Evolutionary conservation across 2,329 filamentous ascomycete species (phyloP).

Genomic region (Cephalotrichum gorgonifer): DNA sequence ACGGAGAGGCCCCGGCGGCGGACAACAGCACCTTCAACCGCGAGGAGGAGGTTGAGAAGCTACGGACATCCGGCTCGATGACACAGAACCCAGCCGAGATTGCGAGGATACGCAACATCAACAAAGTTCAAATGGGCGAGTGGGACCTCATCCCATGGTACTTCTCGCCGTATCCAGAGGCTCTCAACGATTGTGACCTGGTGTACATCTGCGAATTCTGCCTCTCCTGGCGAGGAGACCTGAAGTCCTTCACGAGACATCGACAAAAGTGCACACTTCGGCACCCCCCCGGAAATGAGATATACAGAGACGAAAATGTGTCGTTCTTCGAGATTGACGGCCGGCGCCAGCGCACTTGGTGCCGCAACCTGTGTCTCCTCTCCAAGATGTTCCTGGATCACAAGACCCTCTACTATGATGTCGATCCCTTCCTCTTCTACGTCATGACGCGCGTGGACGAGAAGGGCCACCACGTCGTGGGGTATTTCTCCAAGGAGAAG

Average conservation of each 20-base stretch:
- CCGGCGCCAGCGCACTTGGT: constrained; percentile 87
- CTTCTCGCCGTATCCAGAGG: constrained; percentile 91
- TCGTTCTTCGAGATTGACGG: constrained; percentile 98
- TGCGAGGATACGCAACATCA: constrained; percentile 88
- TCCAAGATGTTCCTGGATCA: constrained; percentile 96
- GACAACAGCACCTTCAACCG: constrained; percentile 48
- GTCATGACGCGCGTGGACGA: constrained; percentile 89
- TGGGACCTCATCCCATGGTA: constrained; percentile 96
- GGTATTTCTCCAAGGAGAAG: constrained; percentile 99
- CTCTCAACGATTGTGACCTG: constrained; percentile 78
- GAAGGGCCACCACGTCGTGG: constrained; percentile 88
- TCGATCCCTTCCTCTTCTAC: constrained; percentile 98
- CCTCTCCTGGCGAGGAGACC: constrained; percentile 77
- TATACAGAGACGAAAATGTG: constrained; percentile 88
- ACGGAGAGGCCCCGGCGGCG: constrained; percentile 45
- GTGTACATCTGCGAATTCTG: constrained; percentile 98
- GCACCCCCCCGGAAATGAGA: constrained; percentile 94
- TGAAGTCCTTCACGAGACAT: constrained; percentile 75
- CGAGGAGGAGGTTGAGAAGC: constrained; percentile 91
- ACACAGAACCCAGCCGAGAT: constrained; percentile 98
- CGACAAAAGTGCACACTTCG: constrained; percentile 81
- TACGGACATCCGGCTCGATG: constrained; percentile 92
- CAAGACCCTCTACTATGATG: constrained; percentile 97
- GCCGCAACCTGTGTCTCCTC: constrained; percentile 85
- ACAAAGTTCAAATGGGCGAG: constrained; percentile 86